Evolutionary conservation across 305 asterid genomes (phyloP).

Genomic region (Ilex paraguariensis): DNA sequence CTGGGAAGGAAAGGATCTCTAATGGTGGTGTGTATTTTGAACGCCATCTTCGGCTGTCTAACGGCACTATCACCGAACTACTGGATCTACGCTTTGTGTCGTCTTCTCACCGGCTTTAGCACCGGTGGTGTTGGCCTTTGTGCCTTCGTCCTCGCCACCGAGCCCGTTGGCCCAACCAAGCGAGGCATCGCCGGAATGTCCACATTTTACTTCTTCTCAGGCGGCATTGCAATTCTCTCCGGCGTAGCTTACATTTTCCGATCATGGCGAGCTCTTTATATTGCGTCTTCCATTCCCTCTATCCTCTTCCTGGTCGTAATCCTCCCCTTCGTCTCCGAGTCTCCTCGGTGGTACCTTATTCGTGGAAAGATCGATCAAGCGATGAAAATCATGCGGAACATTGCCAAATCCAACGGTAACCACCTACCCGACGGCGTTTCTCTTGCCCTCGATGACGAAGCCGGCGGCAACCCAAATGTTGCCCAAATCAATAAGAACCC

Average conservation of each 20-base stretch:
- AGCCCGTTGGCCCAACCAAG: conserved; percentile 69
- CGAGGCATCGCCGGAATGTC: conserved; percentile 88
- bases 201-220: conserved; percentile 86
- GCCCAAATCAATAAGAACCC: background rate
- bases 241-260: conserved; percentile 57
- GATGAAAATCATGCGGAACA: conserved; percentile 47
- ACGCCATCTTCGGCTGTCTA: conserved; percentile 64
- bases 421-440: conserved; percentile 35
- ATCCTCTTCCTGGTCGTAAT: conserved; percentile 36
- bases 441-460: conserved; percentile 57
- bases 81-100: conserved; percentile 46
- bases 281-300: conserved; percentile 68
- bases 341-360: conserved; percentile 83
- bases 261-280: conserved; percentile 67
- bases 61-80: conserved; percentile 67
- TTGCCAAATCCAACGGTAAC: conserved; percentile 49
- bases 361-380: conserved; percentile 45
- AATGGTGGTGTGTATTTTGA: conserved; percentile 53
- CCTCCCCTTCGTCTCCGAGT: conserved; percentile 72
- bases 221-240: conserved; percentile 61
- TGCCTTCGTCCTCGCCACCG: conserved; percentile 80
- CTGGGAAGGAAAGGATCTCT: conserved; percentile 80
- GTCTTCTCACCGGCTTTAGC: conserved; percentile 81
- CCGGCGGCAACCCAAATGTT: background rate
- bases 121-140: conserved; percentile 90